A percentile compares a stretch with the other conserved stretches of the same genome.
Evolutionary conservation across 2,329 filamentous ascomycete genomes (phyloP).

Genomic region (Claviceps citrina): DNA sequence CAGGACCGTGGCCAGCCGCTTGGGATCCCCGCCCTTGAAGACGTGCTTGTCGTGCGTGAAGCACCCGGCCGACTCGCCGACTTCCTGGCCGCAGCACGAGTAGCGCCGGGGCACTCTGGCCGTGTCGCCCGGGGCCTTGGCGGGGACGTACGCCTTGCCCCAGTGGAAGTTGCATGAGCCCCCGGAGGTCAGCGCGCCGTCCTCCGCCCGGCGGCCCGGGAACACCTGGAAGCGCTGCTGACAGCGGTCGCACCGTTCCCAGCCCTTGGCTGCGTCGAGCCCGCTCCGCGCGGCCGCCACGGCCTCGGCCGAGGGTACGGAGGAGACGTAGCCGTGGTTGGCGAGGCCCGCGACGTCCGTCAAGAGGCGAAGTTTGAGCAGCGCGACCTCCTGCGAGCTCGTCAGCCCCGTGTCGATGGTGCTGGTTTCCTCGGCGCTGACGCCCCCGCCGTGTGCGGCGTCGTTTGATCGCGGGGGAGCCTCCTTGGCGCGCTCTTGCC

Average conservation of each 20-base stretch:
- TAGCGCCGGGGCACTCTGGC: slow-evolving; percentile 47
- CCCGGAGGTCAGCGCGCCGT: slow-evolving; percentile 59
- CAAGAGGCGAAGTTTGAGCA: slow-evolving; percentile 46
- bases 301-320: slow-evolving; percentile 47
- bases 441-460: slow-evolving; percentile 12
- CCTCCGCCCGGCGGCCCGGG: slow-evolving; percentile 63
- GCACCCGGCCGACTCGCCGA: slow-evolving; percentile 64
- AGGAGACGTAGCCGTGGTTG: slow-evolving; percentile 59
- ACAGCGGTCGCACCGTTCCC: slow-evolving; percentile 83
- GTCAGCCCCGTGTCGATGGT: slow-evolving; percentile 63
- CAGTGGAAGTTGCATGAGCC: slow-evolving; percentile 72
- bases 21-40: slow-evolving; percentile 66
- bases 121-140: slow-evolving; percentile 39
- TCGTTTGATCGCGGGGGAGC: background rate
- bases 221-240: slow-evolving; percentile 79
- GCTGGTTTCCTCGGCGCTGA: slow-evolving; percentile 36
- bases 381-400: slow-evolving; percentile 47
- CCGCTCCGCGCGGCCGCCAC: slow-evolving; percentile 51
- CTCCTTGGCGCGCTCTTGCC: slow-evolving; percentile 36
- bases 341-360: slow-evolving; percentile 50
- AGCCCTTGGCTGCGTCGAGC: slow-evolving; percentile 52
- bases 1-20: slow-evolving; percentile 59
- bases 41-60: slow-evolving; percentile 59
- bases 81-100: slow-evolving; percentile 61
- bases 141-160: slow-evolving; percentile 49